Conservation (phyloP, 257 asterid species). For the Solanum chmielewskii region DNA sequence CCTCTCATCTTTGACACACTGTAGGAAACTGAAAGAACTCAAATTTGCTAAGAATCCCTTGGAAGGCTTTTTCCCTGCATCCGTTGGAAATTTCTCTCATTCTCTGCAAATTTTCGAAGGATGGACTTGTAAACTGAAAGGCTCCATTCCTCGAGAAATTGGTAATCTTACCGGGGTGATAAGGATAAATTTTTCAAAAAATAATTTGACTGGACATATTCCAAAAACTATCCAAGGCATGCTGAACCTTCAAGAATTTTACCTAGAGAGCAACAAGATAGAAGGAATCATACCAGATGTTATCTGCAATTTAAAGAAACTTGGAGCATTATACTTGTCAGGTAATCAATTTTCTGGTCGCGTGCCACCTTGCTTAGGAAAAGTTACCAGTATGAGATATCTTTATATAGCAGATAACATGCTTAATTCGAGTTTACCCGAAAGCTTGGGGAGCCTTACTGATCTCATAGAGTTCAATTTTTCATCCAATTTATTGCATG, state of each 20-base stretch:
- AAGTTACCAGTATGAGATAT: neutral
- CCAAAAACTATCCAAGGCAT: neutral
- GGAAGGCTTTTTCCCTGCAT: neutral
- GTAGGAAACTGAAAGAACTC: neutral
- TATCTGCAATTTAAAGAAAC: neutral
- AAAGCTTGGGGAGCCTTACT: neutral
- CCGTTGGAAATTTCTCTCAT: neutral
- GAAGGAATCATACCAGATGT: neutral
- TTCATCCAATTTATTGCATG: neutral
- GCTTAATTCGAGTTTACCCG: neutral
- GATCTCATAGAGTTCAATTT: neutral
- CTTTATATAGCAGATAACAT: neutral
- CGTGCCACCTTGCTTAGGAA: neutral
- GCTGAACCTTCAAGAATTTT: neutral
- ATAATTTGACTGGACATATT: neutral
- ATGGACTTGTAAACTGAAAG: neutral
- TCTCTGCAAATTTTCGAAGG: neutral
- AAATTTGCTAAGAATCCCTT: fast-evolving
- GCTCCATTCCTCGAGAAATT: neutral
- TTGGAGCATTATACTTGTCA: neutral
- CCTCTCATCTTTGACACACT: neutral
- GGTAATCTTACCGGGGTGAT: neutral
- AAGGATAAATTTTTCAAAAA: neutral
- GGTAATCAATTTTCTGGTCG: neutral
- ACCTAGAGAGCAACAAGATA: neutral